Conservation (phyloP, 257 asterid species). For the Ligustrum vulgare region DNA sequence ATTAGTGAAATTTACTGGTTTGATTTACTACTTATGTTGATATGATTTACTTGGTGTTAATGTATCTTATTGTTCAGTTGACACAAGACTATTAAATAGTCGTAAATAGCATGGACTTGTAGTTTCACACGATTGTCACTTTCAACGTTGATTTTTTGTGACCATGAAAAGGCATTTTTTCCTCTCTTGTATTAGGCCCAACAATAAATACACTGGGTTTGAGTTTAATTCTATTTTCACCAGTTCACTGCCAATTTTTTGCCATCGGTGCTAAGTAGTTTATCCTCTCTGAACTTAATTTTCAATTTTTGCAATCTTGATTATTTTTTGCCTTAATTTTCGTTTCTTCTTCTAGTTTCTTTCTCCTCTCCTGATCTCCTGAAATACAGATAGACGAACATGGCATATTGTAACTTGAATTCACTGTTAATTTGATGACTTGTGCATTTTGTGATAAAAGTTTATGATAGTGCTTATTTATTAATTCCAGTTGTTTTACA, state of each 20-base stretch:
- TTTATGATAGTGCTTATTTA: neutral
- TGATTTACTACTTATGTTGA: neutral
- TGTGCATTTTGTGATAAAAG: neutral
- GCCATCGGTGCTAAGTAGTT: neutral
- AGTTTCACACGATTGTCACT: neutral
- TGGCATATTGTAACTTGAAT: conserved; percentile 1
- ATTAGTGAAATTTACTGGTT: neutral
- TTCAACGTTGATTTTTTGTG: neutral
- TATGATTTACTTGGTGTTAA: neutral
- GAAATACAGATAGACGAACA: conserved; percentile 11
- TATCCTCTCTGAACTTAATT: neutral
- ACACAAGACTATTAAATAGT: neutral
- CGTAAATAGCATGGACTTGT: neutral
- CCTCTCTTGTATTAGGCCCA: neutral
- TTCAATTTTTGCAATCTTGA: neutral
- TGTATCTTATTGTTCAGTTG: neutral
- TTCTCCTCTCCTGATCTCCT: conserved; percentile 2
- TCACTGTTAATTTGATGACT: neutral
- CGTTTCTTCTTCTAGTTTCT: neutral
- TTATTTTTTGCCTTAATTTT: neutral
- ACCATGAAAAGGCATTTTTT: neutral
- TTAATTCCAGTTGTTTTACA: conserved; percentile 35
- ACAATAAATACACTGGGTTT: neutral
- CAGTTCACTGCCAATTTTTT: too few species aligned
- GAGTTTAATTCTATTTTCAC: neutral